A percentile compares a stretch with the other conserved stretches of the same genome.
Evolutionary conservation across 1,284 basidiomycete genomes (phyloP).

Genomic region (Butyriboletus appendiculatus): DNA sequence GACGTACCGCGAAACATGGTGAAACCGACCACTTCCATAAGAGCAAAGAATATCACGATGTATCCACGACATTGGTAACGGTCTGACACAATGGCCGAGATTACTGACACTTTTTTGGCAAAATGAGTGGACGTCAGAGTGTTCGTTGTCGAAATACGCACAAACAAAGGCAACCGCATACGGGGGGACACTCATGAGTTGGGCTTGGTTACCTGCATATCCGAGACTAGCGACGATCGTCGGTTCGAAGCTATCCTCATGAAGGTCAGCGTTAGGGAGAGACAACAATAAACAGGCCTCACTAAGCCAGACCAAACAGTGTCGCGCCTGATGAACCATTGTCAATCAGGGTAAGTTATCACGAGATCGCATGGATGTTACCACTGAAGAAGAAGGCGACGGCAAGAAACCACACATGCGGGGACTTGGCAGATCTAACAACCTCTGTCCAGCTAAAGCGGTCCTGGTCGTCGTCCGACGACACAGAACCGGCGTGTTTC

Average conservation of each 20-base stretch:
- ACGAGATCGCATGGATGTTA: slow-evolving; percentile 6
- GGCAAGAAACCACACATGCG: slow-evolving; percentile 34
- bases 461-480: slow-evolving; percentile 37
- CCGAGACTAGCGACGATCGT: slow-evolving; percentile 16
- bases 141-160: slow-evolving; percentile 19
- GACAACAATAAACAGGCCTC: neutral
- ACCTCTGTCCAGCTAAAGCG: slow-evolving; percentile 41
- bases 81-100: slow-evolving; percentile 44
- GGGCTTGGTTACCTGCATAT: slow-evolving; percentile 33
- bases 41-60: slow-evolving; percentile 37
- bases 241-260: slow-evolving; percentile 49
- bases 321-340: slow-evolving; percentile 36
- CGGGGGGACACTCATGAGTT: slow-evolving; percentile 52
- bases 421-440: slow-evolving; percentile 37
- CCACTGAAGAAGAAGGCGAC: slow-evolving; percentile 31
- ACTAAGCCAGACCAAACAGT: slow-evolving; percentile 41
- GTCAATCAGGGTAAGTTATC: neutral
- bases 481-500: slow-evolving; percentile 34
- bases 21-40: slow-evolving; percentile 46
- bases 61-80: slow-evolving; percentile 46
- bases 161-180: slow-evolving; percentile 45
- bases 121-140: neutral
- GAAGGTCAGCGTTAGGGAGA: slow-evolving; percentile 1
- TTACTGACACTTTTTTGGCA: slow-evolving; percentile 37
- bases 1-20: slow-evolving; percentile 47